Evolutionary conservation across 164 flowering plant genomes (phyloP).

Genomic region (Tetracentron sinense): DNA sequence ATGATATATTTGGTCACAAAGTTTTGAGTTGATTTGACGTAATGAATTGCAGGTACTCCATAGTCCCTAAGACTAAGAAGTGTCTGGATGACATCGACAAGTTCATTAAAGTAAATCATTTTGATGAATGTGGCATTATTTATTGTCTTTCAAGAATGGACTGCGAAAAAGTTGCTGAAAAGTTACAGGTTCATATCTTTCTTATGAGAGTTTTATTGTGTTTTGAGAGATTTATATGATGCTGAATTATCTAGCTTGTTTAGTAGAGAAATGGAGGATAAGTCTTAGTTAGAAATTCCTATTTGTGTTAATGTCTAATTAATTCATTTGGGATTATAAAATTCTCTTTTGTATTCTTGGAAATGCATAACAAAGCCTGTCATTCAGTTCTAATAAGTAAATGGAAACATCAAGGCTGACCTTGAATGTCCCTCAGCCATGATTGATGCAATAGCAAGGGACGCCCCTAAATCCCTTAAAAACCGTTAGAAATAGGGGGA

Average conservation of each 20-base stretch:
- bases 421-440: too few species aligned
- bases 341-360: not conserved
- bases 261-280: too few species aligned
- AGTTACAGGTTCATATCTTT: slow-evolving; percentile 58
- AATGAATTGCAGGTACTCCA: slow-evolving; percentile 64
- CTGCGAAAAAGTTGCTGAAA: slow-evolving; percentile 96
- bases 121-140: slow-evolving; percentile 92
- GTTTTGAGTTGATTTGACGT: slow-evolving; percentile 9
- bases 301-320: not conserved
- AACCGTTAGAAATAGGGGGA: too few species aligned
- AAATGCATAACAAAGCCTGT: too few species aligned
- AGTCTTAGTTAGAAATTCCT: not conserved
- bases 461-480: too few species aligned
- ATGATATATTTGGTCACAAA: slow-evolving; percentile 3
- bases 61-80: slow-evolving; percentile 84
- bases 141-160: slow-evolving; percentile 98
- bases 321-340: not conserved
- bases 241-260: not conserved
- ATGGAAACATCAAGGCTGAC: too few species aligned
- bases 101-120: slow-evolving; percentile 78
- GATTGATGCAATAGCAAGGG: too few species aligned
- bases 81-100: slow-evolving; percentile 93
- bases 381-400: not conserved
- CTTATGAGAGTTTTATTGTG: not conserved
- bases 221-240: not conserved